Evolutionary conservation across 768 basidiomycete species (phyloP).

Genomic region (Leucosporidium creatinivorum): DNA sequence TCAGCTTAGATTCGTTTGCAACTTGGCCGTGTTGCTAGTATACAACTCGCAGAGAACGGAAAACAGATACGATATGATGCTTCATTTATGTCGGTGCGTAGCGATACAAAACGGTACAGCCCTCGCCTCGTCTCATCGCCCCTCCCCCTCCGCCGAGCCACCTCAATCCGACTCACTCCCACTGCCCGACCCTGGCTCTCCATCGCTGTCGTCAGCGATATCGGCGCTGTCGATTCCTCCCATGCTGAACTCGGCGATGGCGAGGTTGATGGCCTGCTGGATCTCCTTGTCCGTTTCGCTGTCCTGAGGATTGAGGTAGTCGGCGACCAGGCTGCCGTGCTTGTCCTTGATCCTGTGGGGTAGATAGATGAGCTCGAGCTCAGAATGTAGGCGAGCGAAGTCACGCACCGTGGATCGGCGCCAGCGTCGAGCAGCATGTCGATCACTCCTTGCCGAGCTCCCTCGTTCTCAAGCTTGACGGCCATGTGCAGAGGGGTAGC

Average conservation of each 20-base stretch:
- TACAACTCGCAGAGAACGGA: too few species aligned
- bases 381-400: not conserved
- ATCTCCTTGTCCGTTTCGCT: constrained; percentile 51
- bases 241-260: constrained; percentile 50
- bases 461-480: constrained; percentile 49
- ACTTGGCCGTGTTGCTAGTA: too few species aligned
- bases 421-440: constrained; percentile 69
- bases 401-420: constrained; percentile 58
- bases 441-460: constrained; percentile 53
- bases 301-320: constrained; percentile 54
- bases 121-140: not conserved
- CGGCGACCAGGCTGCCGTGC: constrained; percentile 53
- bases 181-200: constrained; percentile 18
- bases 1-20: too few species aligned
- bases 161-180: constrained; percentile 22
- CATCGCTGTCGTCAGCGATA: constrained; percentile 54
- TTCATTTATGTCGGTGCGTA: too few species aligned
- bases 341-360: constrained; percentile 61
- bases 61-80: too few species aligned
- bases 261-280: constrained; percentile 35
- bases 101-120: too few species aligned
- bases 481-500: constrained; percentile 77
- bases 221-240: constrained; percentile 54
- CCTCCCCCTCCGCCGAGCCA: not conserved
- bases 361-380: not conserved